Evolutionary conservation across 495 filamentous ascomycete species (phyloP), one percentile per base, ranked within the genome.

Genomic region (Penicillium maclennaniae): DNA sequence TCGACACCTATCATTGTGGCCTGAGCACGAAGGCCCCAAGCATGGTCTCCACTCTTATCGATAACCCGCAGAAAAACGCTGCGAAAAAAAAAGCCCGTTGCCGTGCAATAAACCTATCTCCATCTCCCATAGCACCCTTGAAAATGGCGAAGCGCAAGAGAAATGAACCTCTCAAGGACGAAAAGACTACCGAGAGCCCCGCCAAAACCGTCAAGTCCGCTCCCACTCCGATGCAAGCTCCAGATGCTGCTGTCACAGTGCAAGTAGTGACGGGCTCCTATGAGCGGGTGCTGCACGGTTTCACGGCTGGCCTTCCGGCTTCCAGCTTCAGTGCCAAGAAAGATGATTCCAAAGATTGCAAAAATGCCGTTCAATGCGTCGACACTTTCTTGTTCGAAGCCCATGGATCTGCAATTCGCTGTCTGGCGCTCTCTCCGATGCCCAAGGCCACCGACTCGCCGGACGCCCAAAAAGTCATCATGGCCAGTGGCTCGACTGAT

Each of bases 301-400:
- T 97, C 64, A 89, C 88, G 1, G 92, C 87, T 6, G 81, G 82
- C 0, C 75, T 96, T 47, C 75, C 78, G 3, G 52, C 71, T 47
- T 55, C 69, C 25, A 47, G 56, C 15, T 56, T 71, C 16, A 36
- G 59, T 21, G 47, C 62, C 14, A 54, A 63, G 47, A 47, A 66
- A 34, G 47, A 62, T 7, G 15, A 59, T 48, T 7, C 56, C 61
- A 51, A 68, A 8, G 64, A 68, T 19, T 53, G 69, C 4, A 40
- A 60, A 25, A 51, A 73, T 8, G 19, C 47, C 10, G 78, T 86
- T 59, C 71, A 85, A 62, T 97, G 97, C 66, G 79, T 88, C 53
- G 93, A 99, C 70, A 92, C 87, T 7, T 99, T 99, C 73, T 82
- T 99, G 49, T 96, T 99, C 79, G 86, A 89, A 68, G 91, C 95